phyloP scores from a whole-genome alignment of 148 eudicot genomes.

The Cornus controversa region DNA sequence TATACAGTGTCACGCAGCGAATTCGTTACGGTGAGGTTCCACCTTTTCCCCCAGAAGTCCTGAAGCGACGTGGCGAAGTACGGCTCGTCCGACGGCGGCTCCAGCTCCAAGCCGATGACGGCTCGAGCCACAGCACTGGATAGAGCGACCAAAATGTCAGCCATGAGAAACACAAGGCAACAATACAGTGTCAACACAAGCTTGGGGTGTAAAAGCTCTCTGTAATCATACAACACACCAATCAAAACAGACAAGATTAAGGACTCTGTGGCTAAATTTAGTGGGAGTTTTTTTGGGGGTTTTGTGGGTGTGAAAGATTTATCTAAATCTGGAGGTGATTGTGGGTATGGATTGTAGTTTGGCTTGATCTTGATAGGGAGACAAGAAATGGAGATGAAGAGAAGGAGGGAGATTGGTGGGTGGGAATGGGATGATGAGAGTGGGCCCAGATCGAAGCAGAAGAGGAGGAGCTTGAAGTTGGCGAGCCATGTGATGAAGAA shows the following conservation, averaged over 20 bases:
- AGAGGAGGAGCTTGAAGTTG: constrained; percentile 63
- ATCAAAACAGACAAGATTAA: constrained; percentile 19
- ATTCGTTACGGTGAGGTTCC: constrained; percentile 50
- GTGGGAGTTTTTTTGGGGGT: constrained; percentile 11
- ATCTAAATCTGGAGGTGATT: too few relatives aligned
- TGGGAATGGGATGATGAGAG: constrained; percentile 23
- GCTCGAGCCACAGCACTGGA: constrained; percentile 25
- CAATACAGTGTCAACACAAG: constrained; percentile 25
- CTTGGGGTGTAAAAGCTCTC: constrained; percentile 14
- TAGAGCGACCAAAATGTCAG: constrained; percentile 34
- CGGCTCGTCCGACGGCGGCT: constrained; percentile 57
- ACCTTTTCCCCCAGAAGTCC: constrained; percentile 62
- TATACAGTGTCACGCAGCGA: constrained; percentile 23
- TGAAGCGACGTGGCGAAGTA: constrained; percentile 47
- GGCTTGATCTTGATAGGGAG: constrained; percentile 47
- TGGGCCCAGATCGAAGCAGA: constrained; percentile 44
- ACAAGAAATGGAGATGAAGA: constrained; percentile 39
- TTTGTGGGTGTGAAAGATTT: too few relatives aligned
- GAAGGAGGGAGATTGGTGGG: too few relatives aligned
- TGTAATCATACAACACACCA: constrained; percentile 13
- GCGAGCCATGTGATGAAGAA: constrained; percentile 69
- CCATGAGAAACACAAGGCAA: constrained; percentile 30
- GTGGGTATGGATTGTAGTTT: too few relatives aligned
- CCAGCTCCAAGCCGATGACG: constrained; percentile 34
- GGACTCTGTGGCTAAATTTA: constrained; percentile 25